These are phyloP conservation scores for Xylaria venustula DNA, from an alignment of 495 filamentous ascomycete species.

Conservation along the genomic window DNA sequence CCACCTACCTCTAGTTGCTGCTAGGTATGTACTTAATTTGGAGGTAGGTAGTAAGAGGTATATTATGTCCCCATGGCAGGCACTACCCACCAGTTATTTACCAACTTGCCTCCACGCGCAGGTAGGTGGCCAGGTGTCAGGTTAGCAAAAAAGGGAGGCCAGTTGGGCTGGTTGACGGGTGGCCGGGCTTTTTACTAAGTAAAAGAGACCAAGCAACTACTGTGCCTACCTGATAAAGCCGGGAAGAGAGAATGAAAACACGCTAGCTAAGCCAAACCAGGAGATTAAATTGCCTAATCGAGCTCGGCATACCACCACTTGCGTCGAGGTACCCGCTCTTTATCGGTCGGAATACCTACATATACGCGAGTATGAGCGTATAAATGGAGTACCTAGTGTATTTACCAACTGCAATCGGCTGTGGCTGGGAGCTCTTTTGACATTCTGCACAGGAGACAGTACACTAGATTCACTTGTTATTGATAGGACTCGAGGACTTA, in stretches of 20 bases:
- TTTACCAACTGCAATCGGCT: too few relatives aligned
- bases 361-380: too few relatives aligned
- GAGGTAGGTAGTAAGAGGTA: neutral
- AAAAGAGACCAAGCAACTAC: neutral
- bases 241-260: neutral
- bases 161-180: neutral
- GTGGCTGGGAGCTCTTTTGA: too few relatives aligned
- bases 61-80: too few relatives aligned
- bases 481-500: too few relatives aligned
- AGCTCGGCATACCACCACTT: conserved; percentile 3
- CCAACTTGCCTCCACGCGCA: too few relatives aligned
- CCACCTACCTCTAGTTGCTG: too few relatives aligned
- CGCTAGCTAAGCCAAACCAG: conserved; percentile 9
- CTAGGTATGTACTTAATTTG: neutral
- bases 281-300: conserved; percentile 10
- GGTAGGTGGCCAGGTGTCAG: neutral
- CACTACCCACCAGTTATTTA: too few relatives aligned
- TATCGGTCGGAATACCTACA: neutral
- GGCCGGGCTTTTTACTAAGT: neutral
- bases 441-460: too few relatives aligned
- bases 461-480: too few relatives aligned
- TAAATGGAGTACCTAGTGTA: too few relatives aligned
- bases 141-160: neutral
- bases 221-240: neutral
- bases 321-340: neutral